Conservation (phyloP, 257 asterid genomes). For the Ballota nigra region DNA sequence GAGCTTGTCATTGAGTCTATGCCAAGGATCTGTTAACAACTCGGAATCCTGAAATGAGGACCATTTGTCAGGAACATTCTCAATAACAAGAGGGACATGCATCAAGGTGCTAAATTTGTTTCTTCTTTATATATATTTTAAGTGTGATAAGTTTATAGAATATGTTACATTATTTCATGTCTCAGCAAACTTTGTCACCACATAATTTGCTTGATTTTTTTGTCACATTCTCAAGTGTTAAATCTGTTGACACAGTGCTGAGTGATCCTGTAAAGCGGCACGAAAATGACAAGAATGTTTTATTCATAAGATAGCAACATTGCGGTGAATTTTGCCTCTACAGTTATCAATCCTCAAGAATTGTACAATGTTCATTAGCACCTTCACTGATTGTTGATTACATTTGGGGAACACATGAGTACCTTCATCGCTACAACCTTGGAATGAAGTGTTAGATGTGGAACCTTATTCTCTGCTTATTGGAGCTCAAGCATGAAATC, state of each 20-base stretch:
- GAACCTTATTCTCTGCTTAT: no score
- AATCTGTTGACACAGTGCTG: constrained; percentile 52
- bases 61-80: neutral
- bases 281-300: constrained; percentile 1
- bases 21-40: neutral
- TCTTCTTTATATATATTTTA: neutral
- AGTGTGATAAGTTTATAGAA: neutral
- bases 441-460: no score
- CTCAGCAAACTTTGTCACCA: no score
- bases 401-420: neutral
- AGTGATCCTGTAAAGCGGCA: no score
- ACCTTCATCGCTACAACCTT: no score
- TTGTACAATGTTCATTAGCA: neutral
- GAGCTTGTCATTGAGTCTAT: neutral
- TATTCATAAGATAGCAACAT: constrained; percentile 60
- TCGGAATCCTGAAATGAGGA: neutral
- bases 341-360: neutral
- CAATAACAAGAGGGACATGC: neutral
- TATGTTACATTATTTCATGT: no score
- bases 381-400: neutral
- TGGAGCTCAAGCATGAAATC: no score
- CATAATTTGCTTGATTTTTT: neutral
- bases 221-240: neutral
- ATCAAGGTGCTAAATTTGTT: neutral
- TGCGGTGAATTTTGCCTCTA: constrained; percentile 34